Evolutionary conservation across 768 basidiomycete species (phyloP), one percentile per base, ranked within the genome.

Genomic region (Agrocybe praecox): DNA sequence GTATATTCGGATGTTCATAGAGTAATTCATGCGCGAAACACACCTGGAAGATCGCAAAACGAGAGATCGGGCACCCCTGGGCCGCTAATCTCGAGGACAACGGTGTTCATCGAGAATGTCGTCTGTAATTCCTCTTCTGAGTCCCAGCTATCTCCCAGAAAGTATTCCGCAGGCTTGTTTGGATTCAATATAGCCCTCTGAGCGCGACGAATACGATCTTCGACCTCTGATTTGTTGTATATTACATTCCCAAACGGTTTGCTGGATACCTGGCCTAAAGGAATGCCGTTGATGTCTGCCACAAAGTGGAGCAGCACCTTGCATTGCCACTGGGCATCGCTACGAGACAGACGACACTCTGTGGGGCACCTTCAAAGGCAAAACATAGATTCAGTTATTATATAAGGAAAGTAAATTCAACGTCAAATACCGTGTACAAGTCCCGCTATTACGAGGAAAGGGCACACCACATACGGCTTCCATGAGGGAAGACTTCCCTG

Each of bases 401-500:
- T 33, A 9, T 23, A n/a, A 19, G 7, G 22, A 10, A 24, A 24
- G 18, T 44, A 2, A 34, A n/a, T 23, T 19, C 7, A 7, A 17
- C 19, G 14, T 11, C 17, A 6, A 19, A 45, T 60, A 86, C 90
- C 90, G 76, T 0, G 90, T 92, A 55, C 90, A 91, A 0, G 90
- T 90, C 0, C 90, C 90, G 12, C 83, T 76, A 0, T 86, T 86
- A 9, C 89, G 80, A 32, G 89, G 89, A 0, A 91, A 72, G 0
- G 82, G 87, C 12, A 91, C 82, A 0, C 89, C 87, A 0, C 88
- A 89, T 44, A 92, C 89, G 0, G 87, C 80, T 61, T 92, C 89
- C 6, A 92, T 91, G 2, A 91, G 76, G 0, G 90, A 92, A 0
- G 88, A 89, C 60, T 91, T 91, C 0, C 90, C 90, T 0, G 87